A percentile compares a stretch with the other conserved stretches of the same genome.
Conservation (phyloP, 306 rosid species). For the Fragaria vesca region DNA sequence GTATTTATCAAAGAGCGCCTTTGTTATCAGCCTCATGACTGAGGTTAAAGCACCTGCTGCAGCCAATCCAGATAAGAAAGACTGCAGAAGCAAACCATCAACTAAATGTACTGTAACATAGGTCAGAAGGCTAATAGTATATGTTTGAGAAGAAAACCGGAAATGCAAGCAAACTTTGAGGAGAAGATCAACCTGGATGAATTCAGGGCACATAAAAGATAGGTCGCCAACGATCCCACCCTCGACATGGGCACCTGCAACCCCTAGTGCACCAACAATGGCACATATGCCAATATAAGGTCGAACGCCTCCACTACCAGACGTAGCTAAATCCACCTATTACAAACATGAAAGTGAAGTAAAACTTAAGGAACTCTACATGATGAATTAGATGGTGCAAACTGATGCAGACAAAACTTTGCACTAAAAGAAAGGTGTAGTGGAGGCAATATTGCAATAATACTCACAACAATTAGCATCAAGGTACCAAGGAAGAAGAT, state of each 20-base stretch:
- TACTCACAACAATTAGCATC: slow-evolving; percentile 66
- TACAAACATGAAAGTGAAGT: not conserved
- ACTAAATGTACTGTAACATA: not conserved
- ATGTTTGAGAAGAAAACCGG: not conserved
- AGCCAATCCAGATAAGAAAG: slow-evolving; percentile 73
- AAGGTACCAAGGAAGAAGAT: slow-evolving; percentile 54
- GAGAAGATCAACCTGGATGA: slow-evolving; percentile 58
- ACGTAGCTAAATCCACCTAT: slow-evolving; percentile 68
- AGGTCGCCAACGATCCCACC: slow-evolving; percentile 88
- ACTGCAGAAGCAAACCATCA: slow-evolving; percentile 42
- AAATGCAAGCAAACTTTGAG: not conserved
- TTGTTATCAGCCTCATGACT: slow-evolving; percentile 62
- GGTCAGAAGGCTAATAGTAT: not conserved
- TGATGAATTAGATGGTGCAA: not conserved
- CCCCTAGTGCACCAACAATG: slow-evolving; percentile 58
- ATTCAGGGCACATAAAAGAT: slow-evolving; percentile 64
- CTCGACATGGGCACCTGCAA: slow-evolving; percentile 72
- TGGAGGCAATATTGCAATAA: not conserved
- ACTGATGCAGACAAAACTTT: not conserved
- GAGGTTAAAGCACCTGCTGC: slow-evolving; percentile 79
- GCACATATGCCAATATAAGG: slow-evolving; percentile 54
- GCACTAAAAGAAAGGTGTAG: not conserved
- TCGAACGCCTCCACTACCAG: slow-evolving; percentile 65
- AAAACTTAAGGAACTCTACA: not conserved
- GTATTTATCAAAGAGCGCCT: slow-evolving; percentile 55